A percentile compares a stretch with the other conserved stretches of the same genome.
Conservation (phyloP, 331 rosid genomes). For the Cydonia oblonga region DNA sequence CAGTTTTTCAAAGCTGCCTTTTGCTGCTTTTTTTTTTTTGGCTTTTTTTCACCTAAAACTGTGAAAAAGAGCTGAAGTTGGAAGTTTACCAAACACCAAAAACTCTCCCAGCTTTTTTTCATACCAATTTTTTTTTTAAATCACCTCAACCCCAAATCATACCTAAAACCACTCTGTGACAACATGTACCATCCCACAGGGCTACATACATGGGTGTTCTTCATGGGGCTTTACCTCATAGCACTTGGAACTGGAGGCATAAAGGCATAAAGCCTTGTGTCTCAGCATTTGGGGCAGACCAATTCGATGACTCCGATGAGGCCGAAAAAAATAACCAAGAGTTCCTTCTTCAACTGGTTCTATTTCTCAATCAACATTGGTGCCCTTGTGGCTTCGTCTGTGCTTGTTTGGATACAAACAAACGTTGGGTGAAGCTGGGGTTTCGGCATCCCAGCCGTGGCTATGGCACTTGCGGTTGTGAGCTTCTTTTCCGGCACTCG, state of each 20-base stretch:
- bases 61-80: no score
- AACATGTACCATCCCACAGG: not conserved
- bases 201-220: not conserved
- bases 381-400: constrained; percentile 30
- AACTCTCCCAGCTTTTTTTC: no score
- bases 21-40: not conserved
- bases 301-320: constrained; percentile 10
- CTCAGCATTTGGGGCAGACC: constrained; percentile 9
- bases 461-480: constrained; percentile 34
- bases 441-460: constrained; percentile 37
- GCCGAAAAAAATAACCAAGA: not conserved
- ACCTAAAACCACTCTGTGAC: not conserved
- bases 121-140: no score
- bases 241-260: constrained; percentile 9
- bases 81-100: no score
- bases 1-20: no score
- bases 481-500: constrained; percentile 33
- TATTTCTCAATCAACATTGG: constrained; percentile 21
- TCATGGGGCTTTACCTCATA: constrained; percentile 3
- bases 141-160: no score
- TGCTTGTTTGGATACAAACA: constrained; percentile 43
- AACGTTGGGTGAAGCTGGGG: constrained; percentile 52
- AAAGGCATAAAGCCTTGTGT: constrained; percentile 9
- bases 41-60: no score
- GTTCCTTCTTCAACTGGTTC: constrained; percentile 16